Evolutionary conservation across 345 rosid species (phyloP), one percentile per base, ranked within the genome.

Genomic region (Dipteronia sinensis): DNA sequence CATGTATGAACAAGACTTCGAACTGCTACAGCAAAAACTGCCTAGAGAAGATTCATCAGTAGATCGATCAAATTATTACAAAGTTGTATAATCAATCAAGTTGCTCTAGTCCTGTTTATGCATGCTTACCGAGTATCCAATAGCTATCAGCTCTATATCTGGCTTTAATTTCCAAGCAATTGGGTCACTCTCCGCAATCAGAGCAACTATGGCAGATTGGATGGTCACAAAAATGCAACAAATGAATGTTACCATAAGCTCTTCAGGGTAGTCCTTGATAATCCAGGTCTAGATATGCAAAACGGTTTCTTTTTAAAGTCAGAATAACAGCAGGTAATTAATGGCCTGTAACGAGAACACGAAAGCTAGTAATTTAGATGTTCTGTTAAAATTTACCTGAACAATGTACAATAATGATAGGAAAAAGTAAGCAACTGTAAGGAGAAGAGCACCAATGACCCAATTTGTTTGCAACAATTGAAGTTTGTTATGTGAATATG

Each of bases 1-100:
- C 88, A 86, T 42, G 82, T 67, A 61, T 86, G 83, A 67, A 83
- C 71, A 6, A 76, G 20, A 19, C 59, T 78, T 59, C 84, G 72
- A 62, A 76, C 11, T 61, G 83, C 69, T 62, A 80, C 82, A 0
- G 83, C 80, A 42, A 85, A 85, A 72, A 79, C 42, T 69, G 82
- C 85, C 88, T 85, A 53, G 29, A 77, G 29, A 51, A 42, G 46
- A 42, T 42, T 42, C 46, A 42, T 6, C 46, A 7, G 46, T 7
- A 1, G 10, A 42, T 42, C 46, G 10, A 42, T 42, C 46, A 42
- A 42, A 10, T 42, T 42, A 42, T 1, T 42, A 42, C 46, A 72
- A 40, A 40, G 1, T 11, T 16, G 73, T 31, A 31, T 31, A 4
- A 31, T 31, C 34, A 31, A 4, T 31, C 34, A 31, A 31, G 34